Evolutionary conservation across 345 rosid genomes (phyloP), one percentile per base, ranked within the genome.

Genomic region (Hibiscus mutabilis): DNA sequence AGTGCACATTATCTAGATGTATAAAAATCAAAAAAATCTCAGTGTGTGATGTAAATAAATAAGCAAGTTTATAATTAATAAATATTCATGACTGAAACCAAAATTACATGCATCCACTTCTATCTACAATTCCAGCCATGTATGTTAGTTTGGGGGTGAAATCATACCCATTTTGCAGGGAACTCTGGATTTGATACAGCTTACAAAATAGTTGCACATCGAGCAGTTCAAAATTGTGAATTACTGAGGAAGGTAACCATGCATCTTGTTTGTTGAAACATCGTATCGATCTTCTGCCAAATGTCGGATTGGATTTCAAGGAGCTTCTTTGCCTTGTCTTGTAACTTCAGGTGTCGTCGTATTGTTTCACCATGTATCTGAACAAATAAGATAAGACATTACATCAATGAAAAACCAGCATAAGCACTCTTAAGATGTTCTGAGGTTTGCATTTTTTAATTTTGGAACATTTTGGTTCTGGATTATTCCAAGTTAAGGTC

Each of bases 281-380:
- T 67, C 72, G 83, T 88, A 71, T 95, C 99, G 67, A 95, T 80
- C 78, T 83, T 79, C 81, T 92, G 87, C 99, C 99, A 92, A 5
- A 87, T 88, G 44, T 77, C 76, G 55, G 86, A 74, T 75, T 95
- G 97, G 40, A 75, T 76, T 71, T 89, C 94, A 8, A 95, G 81
- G 29, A 95, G 99, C 78, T 79, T 78, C 79, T 74, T 78, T 5
- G 94, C 92, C 76, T 86, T 95, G 24, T 84, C 88, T 73, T 86
- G 98, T 77, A 92, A 80, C 37, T 74, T 84, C 1, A 85, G 66
- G 61, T 91, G 83, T 77, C 92, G 72, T 15, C 96, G 62, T 76
- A 95, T 75, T 0, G 96, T 90, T 81, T 95, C 99, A 6, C 98
- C 96, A 0, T 95, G 97, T 68, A 92, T 90, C 98, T 95, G 87